A percentile compares a stretch with the other conserved stretches of the same genome.
phyloP scores from a whole-genome alignment of 805 yeast species.

The Myxozyma kluyveri region DNA sequence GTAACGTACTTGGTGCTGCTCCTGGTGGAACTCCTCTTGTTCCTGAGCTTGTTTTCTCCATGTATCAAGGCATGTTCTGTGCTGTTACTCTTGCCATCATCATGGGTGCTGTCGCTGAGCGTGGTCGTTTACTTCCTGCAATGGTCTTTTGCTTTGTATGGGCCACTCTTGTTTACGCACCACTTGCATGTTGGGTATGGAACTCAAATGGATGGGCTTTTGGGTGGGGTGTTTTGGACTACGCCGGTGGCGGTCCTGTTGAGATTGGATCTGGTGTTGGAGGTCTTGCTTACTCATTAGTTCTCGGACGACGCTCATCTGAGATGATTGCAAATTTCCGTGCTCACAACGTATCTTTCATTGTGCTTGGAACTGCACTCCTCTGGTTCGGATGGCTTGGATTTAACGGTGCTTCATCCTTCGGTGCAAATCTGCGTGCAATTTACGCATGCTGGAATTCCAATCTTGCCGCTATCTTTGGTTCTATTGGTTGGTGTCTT shows the following conservation, averaged over 20 bases:
- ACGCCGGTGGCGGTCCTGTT: slow-evolving; percentile 98
- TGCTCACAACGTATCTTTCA: slow-evolving; percentile 91
- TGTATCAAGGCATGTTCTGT: slow-evolving; percentile 86
- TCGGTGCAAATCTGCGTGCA: slow-evolving; percentile 77
- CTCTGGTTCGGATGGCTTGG: slow-evolving; percentile 97
- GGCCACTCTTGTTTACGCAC: slow-evolving; percentile 91
- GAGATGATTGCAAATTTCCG: slow-evolving; percentile 58
- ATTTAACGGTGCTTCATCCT: slow-evolving; percentile 88
- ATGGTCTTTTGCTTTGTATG: slow-evolving; percentile 79
- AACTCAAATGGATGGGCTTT: slow-evolving; percentile 90
- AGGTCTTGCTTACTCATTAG: slow-evolving; percentile 81
- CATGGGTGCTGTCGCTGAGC: slow-evolving; percentile 89
- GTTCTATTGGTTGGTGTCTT: slow-evolving; percentile 88
- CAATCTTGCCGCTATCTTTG: slow-evolving; percentile 83
- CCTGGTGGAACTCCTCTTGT: slow-evolving; percentile 45
- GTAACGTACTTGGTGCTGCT: slow-evolving; percentile 57
- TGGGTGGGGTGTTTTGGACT: slow-evolving; percentile 88
- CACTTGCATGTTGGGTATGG: slow-evolving; percentile 97
- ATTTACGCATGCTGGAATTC: slow-evolving; percentile 90
- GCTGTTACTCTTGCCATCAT: slow-evolving; percentile 89
- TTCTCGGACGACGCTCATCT: slow-evolving; percentile 65
- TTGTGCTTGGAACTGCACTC: slow-evolving; percentile 80
- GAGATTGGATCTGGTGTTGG: slow-evolving; percentile 89
- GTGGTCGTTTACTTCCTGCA: slow-evolving; percentile 85
- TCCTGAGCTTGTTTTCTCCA: slow-evolving; percentile 82